A percentile compares a stretch with the other conserved stretches of the same genome.
Evolutionary conservation across 768 basidiomycete genomes (phyloP).

Genomic region (Udeniomyces megalosporus): DNA sequence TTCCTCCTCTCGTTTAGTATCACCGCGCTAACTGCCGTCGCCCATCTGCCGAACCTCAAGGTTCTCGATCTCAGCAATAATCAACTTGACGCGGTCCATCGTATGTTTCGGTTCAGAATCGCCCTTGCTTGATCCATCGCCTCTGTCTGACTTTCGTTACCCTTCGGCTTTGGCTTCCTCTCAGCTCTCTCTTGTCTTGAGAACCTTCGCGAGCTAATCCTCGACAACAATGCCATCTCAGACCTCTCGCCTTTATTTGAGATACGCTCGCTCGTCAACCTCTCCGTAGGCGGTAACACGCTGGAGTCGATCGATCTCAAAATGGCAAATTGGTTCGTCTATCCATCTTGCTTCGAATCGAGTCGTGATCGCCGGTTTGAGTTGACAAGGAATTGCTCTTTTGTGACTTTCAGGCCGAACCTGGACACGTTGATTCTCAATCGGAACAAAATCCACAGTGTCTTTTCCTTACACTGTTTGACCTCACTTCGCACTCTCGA

Average conservation of each 20-base stretch:
- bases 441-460: conserved; percentile 47
- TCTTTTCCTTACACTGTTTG: conserved; percentile 42
- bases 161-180: not conserved
- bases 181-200: conserved; percentile 68
- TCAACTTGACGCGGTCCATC: conserved; percentile 67
- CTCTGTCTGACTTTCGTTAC: not conserved
- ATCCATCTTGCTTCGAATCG: not conserved
- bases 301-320: conserved; percentile 47
- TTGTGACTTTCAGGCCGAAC: conserved; percentile 27
- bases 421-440: conserved; percentile 73
- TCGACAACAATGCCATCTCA: conserved; percentile 68
- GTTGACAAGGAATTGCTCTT: not conserved
- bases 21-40: conserved; percentile 71
- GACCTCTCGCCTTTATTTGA: conserved; percentile 58
- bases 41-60: conserved; percentile 70
- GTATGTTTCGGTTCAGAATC: conserved; percentile 38
- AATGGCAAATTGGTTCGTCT: conserved; percentile 50
- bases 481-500: conserved; percentile 49
- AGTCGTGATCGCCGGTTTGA: not conserved
- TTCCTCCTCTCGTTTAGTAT: conserved; percentile 49
- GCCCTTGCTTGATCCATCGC: not conserved
- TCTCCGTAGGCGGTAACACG: conserved; percentile 62
- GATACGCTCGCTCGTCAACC: conserved; percentile 65
- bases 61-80: conserved; percentile 81
- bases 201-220: conserved; percentile 72